Percentiles rank a stretch among this genome's conserved stretches.
These are phyloP conservation scores for Paratinospora sagittata DNA, from an alignment of 164 flowering plant genomes.

Conservation along the genomic window DNA sequence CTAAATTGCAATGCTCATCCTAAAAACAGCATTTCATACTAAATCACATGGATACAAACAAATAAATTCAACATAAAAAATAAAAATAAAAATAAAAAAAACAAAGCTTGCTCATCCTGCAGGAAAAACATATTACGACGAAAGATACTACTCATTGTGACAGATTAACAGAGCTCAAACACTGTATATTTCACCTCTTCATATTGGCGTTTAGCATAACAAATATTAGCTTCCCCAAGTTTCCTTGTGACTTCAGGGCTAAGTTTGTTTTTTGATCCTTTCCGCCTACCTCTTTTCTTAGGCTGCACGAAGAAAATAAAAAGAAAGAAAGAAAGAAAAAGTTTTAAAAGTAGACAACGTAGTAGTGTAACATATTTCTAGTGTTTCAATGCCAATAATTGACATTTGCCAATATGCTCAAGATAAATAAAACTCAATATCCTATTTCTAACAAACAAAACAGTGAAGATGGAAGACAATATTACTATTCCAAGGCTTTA, in stretches of 20 bases:
- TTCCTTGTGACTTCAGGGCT: too few species aligned
- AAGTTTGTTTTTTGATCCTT: too few species aligned
- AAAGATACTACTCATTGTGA: background rate
- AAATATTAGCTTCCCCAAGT: conserved; percentile 67
- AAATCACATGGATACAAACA: background rate
- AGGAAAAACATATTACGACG: background rate
- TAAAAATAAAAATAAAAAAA: too few species aligned
- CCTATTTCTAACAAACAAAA: background rate
- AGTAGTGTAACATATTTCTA: background rate
- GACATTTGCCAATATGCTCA: background rate
- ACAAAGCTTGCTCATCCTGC: background rate
- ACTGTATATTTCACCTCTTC: conserved; percentile 42
- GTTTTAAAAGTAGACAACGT: background rate
- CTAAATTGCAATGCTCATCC: background rate
- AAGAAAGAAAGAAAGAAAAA: too few species aligned
- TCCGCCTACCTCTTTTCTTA: conserved; percentile 65
- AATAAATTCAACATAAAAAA: background rate
- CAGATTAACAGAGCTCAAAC: background rate
- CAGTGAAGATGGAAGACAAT: background rate
- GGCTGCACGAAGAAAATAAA: conserved; percentile 27
- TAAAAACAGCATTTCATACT: background rate
- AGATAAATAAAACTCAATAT: background rate
- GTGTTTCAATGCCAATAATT: background rate
- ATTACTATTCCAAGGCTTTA: background rate
- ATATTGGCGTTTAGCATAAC: conserved; percentile 51